Evolutionary conservation across 1,284 basidiomycete species (phyloP).

Genomic region (Malassezia nana): DNA sequence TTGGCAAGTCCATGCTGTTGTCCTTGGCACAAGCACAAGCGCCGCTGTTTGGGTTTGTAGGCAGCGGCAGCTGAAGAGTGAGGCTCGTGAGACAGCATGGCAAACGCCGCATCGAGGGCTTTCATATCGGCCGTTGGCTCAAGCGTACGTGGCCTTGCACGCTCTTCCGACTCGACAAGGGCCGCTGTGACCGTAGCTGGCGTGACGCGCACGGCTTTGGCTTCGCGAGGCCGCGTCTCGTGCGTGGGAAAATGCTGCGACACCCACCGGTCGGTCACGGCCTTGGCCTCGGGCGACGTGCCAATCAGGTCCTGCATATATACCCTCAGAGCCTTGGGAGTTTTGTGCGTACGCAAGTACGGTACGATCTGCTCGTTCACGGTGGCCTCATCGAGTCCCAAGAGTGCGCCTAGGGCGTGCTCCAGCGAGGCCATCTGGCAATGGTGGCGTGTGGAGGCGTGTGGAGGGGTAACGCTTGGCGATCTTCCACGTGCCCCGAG

Average conservation of each 20-base stretch:
- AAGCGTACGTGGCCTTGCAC: background rate
- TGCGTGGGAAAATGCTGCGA: background rate
- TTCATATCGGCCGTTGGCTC: constrained; percentile 15
- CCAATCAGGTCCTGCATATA: constrained; percentile 16
- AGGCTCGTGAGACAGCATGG: constrained; percentile 12
- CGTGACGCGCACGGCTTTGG: constrained; percentile 4
- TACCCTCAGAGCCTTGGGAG: constrained; percentile 7
- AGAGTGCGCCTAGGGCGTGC: constrained; percentile 5
- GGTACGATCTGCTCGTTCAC: constrained; percentile 8
- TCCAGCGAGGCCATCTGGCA: background rate
- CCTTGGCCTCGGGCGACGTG: constrained; percentile 6
- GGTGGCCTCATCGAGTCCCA: constrained; percentile 14
- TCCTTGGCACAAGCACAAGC: constrained; percentile 15
- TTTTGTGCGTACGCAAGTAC: constrained; percentile 5
- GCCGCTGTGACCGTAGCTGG: constrained; percentile 6
- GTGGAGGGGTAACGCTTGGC: too few relatives aligned
- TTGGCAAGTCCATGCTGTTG: constrained; percentile 1
- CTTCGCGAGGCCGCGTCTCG: background rate
- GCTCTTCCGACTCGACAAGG: constrained; percentile 4
- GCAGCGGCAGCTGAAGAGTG: background rate
- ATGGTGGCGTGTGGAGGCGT: background rate
- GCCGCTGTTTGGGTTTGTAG: background rate
- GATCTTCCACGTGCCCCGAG: too few relatives aligned
- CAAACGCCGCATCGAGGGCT: constrained; percentile 5
- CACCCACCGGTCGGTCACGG: constrained; percentile 6